Evolutionary conservation across 176 grass and related monocot species (phyloP).

Genomic region (Tillandsia leiboldiana): DNA sequence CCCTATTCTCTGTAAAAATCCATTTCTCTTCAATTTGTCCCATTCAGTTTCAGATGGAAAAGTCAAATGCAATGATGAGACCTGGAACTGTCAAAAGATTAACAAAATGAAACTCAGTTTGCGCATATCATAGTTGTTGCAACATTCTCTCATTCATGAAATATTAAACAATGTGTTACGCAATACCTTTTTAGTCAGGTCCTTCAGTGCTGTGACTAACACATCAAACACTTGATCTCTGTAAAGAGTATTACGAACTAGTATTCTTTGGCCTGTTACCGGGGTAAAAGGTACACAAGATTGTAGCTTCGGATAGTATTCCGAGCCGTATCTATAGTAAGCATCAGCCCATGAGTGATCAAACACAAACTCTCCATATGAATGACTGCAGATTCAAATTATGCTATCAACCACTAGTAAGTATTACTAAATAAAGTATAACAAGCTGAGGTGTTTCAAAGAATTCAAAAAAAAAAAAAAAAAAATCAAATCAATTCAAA

Average conservation of each 20-base stretch:
- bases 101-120: background rate
- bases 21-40: constrained; percentile 61
- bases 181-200: constrained; percentile 64
- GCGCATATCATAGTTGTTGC: background rate
- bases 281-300: constrained; percentile 94
- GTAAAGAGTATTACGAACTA: constrained; percentile 61
- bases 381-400: constrained; percentile 76
- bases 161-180: constrained; percentile 5
- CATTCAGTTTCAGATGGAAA: constrained; percentile 95
- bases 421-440: background rate
- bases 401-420: constrained; percentile 2
- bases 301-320: constrained; percentile 93
- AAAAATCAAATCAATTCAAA: constrained; percentile 5
- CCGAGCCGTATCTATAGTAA: constrained; percentile 74
- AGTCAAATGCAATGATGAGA: constrained; percentile 86
- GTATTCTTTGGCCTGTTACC: constrained; percentile 88
- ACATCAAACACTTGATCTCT: constrained; percentile 70
- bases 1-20: constrained; percentile 67
- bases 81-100: constrained; percentile 44
- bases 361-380: constrained; percentile 93
- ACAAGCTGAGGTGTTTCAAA: background rate
- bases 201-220: constrained; percentile 70
- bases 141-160: no score
- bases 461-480: background rate
- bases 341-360: constrained; percentile 94